Conservation (phyloP, 768 basidiomycete species). For the Suillus hirtellus region DNA sequence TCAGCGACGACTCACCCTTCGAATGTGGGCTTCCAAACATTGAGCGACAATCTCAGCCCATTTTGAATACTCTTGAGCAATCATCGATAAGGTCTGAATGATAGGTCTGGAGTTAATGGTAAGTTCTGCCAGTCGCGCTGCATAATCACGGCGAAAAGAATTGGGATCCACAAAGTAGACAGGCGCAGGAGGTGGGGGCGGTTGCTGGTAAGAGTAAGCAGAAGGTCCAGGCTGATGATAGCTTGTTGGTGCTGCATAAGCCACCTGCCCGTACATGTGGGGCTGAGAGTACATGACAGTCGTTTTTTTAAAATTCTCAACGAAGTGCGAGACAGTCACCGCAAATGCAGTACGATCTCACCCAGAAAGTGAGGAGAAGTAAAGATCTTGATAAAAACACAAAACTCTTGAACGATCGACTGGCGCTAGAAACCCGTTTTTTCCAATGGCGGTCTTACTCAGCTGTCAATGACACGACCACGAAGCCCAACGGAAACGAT, state of each 20-base stretch:
- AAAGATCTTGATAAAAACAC: slow-evolving; percentile 33
- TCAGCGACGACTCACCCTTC: slow-evolving; percentile 69
- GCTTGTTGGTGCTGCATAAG: slow-evolving; percentile 47
- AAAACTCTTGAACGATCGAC: slow-evolving; percentile 34
- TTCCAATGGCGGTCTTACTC: slow-evolving; percentile 47
- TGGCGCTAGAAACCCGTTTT: slow-evolving; percentile 35
- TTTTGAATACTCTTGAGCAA: slow-evolving; percentile 83
- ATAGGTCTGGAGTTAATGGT: slow-evolving; percentile 94
- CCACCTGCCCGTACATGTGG: slow-evolving; percentile 56
- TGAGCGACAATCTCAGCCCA: slow-evolving; percentile 80
- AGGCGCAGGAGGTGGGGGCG: slow-evolving; percentile 41
- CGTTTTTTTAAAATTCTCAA: slow-evolving; percentile 5
- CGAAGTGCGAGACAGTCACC: slow-evolving; percentile 9
- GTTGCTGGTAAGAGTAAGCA: slow-evolving; percentile 50
- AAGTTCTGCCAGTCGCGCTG: slow-evolving; percentile 71
- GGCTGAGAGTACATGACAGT: slow-evolving; percentile 55
- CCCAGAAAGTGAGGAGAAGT: slow-evolving; percentile 38
- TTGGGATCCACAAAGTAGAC: slow-evolving; percentile 61
- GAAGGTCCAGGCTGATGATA: slow-evolving; percentile 46
- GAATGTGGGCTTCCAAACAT: slow-evolving; percentile 82
- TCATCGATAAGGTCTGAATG: slow-evolving; percentile 90
- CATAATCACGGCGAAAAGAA: slow-evolving; percentile 79
- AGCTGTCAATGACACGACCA: slow-evolving; percentile 43
- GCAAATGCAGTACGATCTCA: slow-evolving; percentile 34
- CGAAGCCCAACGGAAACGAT: slow-evolving; percentile 37